These are phyloP conservation scores for Trametes coccinea DNA, from an alignment of 768 basidiomycete genomes.

Conservation along the genomic window DNA sequence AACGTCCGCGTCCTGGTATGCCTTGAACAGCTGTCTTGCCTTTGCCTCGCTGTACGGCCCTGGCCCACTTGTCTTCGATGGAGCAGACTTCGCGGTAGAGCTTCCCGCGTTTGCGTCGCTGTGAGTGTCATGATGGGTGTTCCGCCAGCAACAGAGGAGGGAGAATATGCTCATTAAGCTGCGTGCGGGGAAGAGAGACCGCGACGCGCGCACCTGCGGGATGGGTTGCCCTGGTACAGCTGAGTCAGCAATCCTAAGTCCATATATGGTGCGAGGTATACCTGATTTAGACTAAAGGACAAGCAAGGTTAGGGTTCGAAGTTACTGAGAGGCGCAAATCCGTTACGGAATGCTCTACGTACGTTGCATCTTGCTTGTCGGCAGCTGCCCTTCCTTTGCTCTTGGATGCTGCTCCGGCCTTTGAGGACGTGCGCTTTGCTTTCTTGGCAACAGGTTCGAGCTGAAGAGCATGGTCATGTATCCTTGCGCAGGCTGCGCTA, in stretches of 20 bases:
- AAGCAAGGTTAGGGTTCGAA: constrained; percentile 18
- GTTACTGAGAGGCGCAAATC: no score
- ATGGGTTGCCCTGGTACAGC: constrained; percentile 4
- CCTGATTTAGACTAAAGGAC: constrained; percentile 17
- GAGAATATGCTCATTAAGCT: constrained; percentile 59
- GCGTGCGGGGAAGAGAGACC: neutral
- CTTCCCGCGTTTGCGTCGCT: constrained; percentile 15
- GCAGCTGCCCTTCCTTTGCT: neutral
- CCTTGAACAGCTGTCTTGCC: constrained; percentile 56
- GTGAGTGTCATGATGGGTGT: constrained; percentile 52
- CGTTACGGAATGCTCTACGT: neutral
- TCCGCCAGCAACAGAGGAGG: constrained; percentile 64
- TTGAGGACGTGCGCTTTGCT: constrained; percentile 16
- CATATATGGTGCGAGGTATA: constrained; percentile 10
- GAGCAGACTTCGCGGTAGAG: constrained; percentile 20
- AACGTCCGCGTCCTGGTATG: constrained; percentile 56
- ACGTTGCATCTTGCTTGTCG: neutral
- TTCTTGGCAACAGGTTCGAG: constrained; percentile 24
- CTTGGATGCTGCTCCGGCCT: constrained; percentile 2
- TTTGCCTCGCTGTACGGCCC: constrained; percentile 51
- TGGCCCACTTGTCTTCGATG: constrained; percentile 12
- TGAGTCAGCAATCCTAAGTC: constrained; percentile 12
- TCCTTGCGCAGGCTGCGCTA: neutral
- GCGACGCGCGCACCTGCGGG: constrained; percentile 5
- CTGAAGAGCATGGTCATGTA: neutral